phyloP scores from a whole-genome alignment of 768 basidiomycete genomes.

The Saitozyma podzolica region DNA sequence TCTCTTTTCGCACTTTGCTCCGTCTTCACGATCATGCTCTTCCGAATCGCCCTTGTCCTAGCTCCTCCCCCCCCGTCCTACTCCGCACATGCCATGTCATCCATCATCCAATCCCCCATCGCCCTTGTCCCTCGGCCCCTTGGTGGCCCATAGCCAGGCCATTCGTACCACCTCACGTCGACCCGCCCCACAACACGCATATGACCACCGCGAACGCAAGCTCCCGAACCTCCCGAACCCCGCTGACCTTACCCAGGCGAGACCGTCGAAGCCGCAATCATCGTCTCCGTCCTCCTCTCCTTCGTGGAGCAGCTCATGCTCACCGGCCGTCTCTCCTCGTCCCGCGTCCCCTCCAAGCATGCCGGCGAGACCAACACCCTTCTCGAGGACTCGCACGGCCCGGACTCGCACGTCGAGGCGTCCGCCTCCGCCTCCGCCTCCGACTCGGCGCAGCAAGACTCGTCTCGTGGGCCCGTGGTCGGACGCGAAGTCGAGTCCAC shows the following conservation, averaged over 20 bases:
- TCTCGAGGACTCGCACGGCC: neutral
- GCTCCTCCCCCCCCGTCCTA: neutral
- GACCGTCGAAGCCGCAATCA: slow-evolving; percentile 87
- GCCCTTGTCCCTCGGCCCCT: too few species aligned
- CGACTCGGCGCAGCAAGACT: neutral
- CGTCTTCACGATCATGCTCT: neutral
- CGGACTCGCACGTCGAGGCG: neutral
- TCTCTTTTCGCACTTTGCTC: too few species aligned
- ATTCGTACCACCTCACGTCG: neutral
- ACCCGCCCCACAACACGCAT: too few species aligned
- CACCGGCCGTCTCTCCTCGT: slow-evolving; percentile 32
- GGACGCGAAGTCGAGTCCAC: slow-evolving; percentile 3
- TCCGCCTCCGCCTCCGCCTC: neutral
- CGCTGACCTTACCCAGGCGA: slow-evolving; percentile 55
- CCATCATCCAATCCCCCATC: too few species aligned
- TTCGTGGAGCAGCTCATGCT: slow-evolving; percentile 72
- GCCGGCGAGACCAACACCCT: neutral
- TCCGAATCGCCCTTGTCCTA: too few species aligned
- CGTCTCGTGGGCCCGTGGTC: neutral
- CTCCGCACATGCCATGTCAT: neutral
- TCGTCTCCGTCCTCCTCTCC: slow-evolving; percentile 85
- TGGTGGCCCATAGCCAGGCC: neutral
- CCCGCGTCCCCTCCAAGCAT: slow-evolving; percentile 1
- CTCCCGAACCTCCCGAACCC: neutral
- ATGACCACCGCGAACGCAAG: too few species aligned